Evolutionary conservation across 2,329 filamentous ascomycete species (phyloP).

Genomic region (Chaetoscypha palmicola): DNA sequence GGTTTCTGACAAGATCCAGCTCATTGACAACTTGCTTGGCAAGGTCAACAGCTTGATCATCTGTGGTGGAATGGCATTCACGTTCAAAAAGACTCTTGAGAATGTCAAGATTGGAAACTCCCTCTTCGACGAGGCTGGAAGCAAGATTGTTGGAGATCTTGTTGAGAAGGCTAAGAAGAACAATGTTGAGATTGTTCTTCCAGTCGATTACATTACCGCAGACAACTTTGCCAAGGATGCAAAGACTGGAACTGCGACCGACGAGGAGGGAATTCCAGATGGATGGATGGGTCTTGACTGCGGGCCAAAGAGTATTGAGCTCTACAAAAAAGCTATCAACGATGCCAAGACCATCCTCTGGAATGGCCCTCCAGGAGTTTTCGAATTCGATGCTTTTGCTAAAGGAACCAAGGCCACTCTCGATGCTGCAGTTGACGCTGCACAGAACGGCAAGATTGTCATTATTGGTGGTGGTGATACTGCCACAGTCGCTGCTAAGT

Average conservation of each 20-base stretch:
- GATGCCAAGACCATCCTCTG: slow-evolving; percentile 95
- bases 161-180: slow-evolving; percentile 96
- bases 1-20: slow-evolving; percentile 98
- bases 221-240: slow-evolving; percentile 91
- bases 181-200: slow-evolving; percentile 90
- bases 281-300: slow-evolving; percentile 98
- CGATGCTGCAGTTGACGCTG: slow-evolving; percentile 77
- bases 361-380: slow-evolving; percentile 97
- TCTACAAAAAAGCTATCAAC: slow-evolving; percentile 81
- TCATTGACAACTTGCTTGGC: slow-evolving; percentile 97
- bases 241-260: slow-evolving; percentile 71
- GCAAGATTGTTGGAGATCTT: slow-evolving; percentile 82
- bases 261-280: slow-evolving; percentile 84
- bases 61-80: slow-evolving; percentile 98
- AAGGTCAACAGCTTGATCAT: slow-evolving; percentile 97
- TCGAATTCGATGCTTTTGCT: slow-evolving; percentile 94
- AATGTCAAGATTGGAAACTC: slow-evolving; percentile 81
- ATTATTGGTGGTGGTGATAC: slow-evolving; percentile 99
- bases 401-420: slow-evolving; percentile 87
- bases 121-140: slow-evolving; percentile 88
- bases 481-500: slow-evolving; percentile 95
- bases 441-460: slow-evolving; percentile 81
- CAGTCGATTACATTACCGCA: slow-evolving; percentile 90
- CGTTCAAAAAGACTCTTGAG: slow-evolving; percentile 99
- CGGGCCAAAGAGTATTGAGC: slow-evolving; percentile 77